Evolutionary conservation across 306 rosid species (phyloP), one percentile per base, ranked within the genome.

Genomic region (Hippophae rhamnoides): DNA sequence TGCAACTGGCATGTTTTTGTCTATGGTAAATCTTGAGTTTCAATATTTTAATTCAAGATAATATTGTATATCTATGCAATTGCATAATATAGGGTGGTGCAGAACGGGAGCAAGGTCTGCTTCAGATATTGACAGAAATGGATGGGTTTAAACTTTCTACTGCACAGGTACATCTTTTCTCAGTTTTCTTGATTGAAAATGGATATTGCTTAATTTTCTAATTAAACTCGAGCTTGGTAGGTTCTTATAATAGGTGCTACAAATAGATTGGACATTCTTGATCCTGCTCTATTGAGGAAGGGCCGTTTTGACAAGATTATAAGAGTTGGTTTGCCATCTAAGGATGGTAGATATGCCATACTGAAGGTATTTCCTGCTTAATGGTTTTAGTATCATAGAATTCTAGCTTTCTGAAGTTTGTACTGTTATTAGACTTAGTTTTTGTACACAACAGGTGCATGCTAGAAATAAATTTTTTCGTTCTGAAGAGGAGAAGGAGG

Each of bases 281-380:
- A 90, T 83, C 98, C 98, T 65, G 96, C 98, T 63, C 73, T 90
- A 42, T 68, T 90, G 80, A 83, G 98, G 74, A 90, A 90, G 82
- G 98, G 98, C 41, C 98, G 98, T 76, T 90, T 90, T 75, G 98
- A 90, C 75, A 90, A 90, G 86, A 90, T 90, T 76, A 78, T 90
- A 48, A 85, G 98, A 78, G 98, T 90, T 81, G 98, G 98, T 54
- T 78, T 90, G 86, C 98, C 96, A 38, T 87, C 95, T 10, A 80
- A 81, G 79, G 95, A 90, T 74, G 98, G 98, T 72, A 83, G 98
- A 81, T 57, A 83, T 62, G 95, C 95, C 78, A 90, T 90, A 78
- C 76, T 90, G 75, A 90, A 85, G 96, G 96, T 90, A 64, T 53
- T 68, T 51, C 38, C 38, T 40, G 69, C 60, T 47, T 57, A 46